Evolutionary conservation across 106 monocot genomes (phyloP), one percentile per base, ranked within the genome.

Genomic region (Dioscorea alata): DNA sequence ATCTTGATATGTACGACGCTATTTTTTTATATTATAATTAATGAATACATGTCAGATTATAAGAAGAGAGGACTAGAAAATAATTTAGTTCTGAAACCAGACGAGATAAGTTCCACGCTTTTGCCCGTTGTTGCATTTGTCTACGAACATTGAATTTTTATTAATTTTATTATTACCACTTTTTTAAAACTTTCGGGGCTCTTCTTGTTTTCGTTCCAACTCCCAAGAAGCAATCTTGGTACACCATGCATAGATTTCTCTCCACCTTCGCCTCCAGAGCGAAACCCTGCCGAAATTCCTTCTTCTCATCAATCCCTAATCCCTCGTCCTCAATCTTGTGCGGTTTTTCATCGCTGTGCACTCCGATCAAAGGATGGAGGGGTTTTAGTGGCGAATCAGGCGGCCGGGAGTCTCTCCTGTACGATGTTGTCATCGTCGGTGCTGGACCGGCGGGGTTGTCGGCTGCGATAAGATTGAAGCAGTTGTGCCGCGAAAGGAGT

Each of bases 391-490:
- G 74, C 50, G 75, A 56, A 52, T 54, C 74, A 20, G 64, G 63
- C 18, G 77, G 64, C 20, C 69, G 90, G 50, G 94, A 91, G 68
- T 67, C 75, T 24, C 63, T 95, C 69, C 64, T 80, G 13, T 91
- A 91, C 60, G 94, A 95, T 52, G 91, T 95, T 25, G 88, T 95
- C 13, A 80, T 95, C 65, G 91, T 95, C 31, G 94, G 94, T 14
- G 94, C 88, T 17, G 91, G 91, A 14, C 95, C 91, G 0, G 85
- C 88, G 0, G 95, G 92, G 67, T 32, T 84, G 60, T 86, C 92
- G 56, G 96, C 88, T 19, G 89, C 89, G 56, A 92, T 92, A 49
- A 78, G 89, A 66, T 22, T 96, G 82, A 95, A 91, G 86, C 94
- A 91, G 83, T 22, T 95, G 31, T 95, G 91, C 70, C 78, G 18